Percentiles rank a stretch among this genome's conserved stretches.
These are phyloP conservation scores for Crithidia mellificae DNA, from an alignment of 208 protist genomes.

Conservation along the genomic window DNA sequence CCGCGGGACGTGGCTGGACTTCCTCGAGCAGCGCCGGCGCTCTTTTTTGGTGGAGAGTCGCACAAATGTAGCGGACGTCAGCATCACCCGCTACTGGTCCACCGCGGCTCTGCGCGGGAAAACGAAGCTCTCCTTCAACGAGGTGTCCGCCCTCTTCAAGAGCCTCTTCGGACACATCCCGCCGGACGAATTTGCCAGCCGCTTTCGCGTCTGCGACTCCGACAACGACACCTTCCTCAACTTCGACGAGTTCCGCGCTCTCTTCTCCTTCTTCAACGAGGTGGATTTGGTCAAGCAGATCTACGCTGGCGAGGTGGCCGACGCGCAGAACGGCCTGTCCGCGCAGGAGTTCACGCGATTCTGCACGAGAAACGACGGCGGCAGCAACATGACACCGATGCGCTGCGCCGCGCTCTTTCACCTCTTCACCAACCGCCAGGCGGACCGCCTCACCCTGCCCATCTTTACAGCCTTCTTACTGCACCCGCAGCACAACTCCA, in stretches of 20 bases:
- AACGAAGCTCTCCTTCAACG: slow-evolving; percentile 31
- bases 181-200: slow-evolving; percentile 22
- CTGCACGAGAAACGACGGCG: slow-evolving; percentile 22
- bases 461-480: slow-evolving; percentile 44
- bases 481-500: slow-evolving; percentile 24
- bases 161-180: slow-evolving; percentile 35
- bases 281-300: slow-evolving; percentile 20
- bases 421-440: slow-evolving; percentile 33
- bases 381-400: slow-evolving; percentile 21
- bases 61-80: slow-evolving; percentile 12
- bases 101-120: slow-evolving; percentile 23
- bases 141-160: slow-evolving; percentile 27
- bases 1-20: slow-evolving; percentile 34
- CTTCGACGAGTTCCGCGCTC: slow-evolving; percentile 43
- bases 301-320: slow-evolving; percentile 4
- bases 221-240: slow-evolving; percentile 37
- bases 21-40: slow-evolving; percentile 38
- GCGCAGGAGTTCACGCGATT: slow-evolving; percentile 33
- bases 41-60: slow-evolving; percentile 25
- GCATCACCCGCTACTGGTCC: slow-evolving; percentile 22
- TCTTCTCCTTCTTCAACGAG: slow-evolving; percentile 43
- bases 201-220: slow-evolving; percentile 32
- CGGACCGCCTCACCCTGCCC: slow-evolving; percentile 35
- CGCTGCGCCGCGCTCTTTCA: slow-evolving; percentile 33
- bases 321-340: slow-evolving; percentile 17